Conservation (phyloP, 1,284 basidiomycete genomes). For the Takashimella koratensis region DNA sequence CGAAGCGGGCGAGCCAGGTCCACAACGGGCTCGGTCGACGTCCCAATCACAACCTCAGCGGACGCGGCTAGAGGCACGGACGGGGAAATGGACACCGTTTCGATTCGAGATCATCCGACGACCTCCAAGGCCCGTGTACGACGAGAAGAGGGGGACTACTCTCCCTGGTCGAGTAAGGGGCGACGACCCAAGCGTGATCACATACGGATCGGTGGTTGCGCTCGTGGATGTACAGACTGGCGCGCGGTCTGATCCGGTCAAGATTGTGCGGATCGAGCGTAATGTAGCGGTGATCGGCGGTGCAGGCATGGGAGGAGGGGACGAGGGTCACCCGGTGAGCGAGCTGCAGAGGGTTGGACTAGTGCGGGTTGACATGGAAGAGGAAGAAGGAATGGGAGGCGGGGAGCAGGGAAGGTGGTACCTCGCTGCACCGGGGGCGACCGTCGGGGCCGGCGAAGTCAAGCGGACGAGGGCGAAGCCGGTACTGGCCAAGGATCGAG, state of each 20-base stretch:
- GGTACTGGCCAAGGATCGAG: not conserved
- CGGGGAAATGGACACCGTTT: constrained; percentile 44
- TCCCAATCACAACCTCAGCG: too few relatives aligned
- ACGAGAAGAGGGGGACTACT: constrained; percentile 4
- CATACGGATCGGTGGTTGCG: constrained; percentile 84
- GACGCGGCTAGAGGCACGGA: constrained; percentile 24
- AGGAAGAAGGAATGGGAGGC: constrained; percentile 13
- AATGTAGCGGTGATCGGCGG: constrained; percentile 58
- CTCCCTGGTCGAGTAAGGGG: not conserved
- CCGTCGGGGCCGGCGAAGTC: constrained; percentile 37
- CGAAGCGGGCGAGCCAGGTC: constrained; percentile 47
- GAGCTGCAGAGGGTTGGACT: constrained; percentile 95
- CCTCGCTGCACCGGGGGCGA: constrained; percentile 40
- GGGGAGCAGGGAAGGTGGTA: constrained; percentile 30
- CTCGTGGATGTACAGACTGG: constrained; percentile 80
- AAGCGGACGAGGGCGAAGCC: constrained; percentile 3
- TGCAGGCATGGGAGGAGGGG: constrained; percentile 50
- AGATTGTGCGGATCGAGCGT: constrained; percentile 90
- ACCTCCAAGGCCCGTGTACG: constrained; percentile 10
- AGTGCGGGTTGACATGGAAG: constrained; percentile 58
- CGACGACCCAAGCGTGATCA: constrained; percentile 55
- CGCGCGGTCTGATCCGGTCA: constrained; percentile 75
- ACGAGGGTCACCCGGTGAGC: constrained; percentile 67
- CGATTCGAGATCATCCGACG: constrained; percentile 33
- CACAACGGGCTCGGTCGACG: constrained; percentile 54